Base-by-base conservation (phyloP, 2,329 filamentous ascomycete genomes). In the Sporothrix pallida region DNA sequence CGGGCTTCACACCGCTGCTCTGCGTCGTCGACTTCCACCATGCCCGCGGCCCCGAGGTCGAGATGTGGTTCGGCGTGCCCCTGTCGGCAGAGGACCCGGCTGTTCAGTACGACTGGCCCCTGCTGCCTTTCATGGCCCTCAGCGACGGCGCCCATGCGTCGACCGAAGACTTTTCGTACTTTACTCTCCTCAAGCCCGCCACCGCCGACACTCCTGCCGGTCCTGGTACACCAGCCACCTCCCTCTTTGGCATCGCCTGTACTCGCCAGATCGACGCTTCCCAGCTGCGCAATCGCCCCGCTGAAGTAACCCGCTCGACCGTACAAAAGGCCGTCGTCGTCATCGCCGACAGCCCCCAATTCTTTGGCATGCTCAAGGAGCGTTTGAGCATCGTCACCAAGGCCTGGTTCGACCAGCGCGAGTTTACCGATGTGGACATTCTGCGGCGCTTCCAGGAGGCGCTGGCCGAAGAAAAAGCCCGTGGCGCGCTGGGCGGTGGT, bases 251-350 rank as follows among this genome's bases (percentile, higher is more conserved):
- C 75, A 98, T 99, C 80, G 93, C 94, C 20, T 99, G 96, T 82
- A 97, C 95, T 17, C 89, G 95, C 74, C 96, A 98, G 83, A 88
- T 99, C 79, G 93, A 97, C 79, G 88, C 94, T 17, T 89, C 90
- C 15, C 86, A 91, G 78, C 86, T 99, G 76, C 87, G 94, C 77
- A 90, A 93, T 80, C 89, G 93, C 42, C 92, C 94, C 0, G 86
- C 92, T 70, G 95, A 98, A 74, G 96, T 99, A 70, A 99, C 96
- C n/a, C 89, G 96, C 75, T 97, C 94, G 75, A 98, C 96, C 1
- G 96, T 99, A 58, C 96, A 99, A 81, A 99, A 99, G 85, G 96
- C 95, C 15, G 94, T 99, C 3, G 95, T 99, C 63, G 94, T 97
- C 72, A 94, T 99, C 78, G 94, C 93, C 72, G 93, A 98, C 82